A percentile compares a stretch with the other conserved stretches of the same genome.
These are phyloP conservation scores for Aspergillus saccharolyticus DNA, from an alignment of 495 filamentous ascomycete genomes.

Conservation along the genomic window DNA sequence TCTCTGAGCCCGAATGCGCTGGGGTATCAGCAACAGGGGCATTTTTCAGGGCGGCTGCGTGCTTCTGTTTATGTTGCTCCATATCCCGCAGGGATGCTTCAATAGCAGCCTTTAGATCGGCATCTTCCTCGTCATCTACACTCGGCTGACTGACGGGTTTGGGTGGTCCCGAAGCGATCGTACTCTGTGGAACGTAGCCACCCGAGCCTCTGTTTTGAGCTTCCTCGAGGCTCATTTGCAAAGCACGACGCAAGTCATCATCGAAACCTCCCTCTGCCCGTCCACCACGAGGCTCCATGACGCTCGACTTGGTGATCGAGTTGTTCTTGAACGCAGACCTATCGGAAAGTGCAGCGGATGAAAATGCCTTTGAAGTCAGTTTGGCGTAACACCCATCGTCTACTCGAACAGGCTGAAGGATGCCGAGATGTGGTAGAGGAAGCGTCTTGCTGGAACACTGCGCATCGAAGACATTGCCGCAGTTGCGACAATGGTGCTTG, in stretches of 20 bases:
- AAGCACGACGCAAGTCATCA: constrained; percentile 84
- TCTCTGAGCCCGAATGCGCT: constrained; percentile 21
- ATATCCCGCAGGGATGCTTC: constrained; percentile 95
- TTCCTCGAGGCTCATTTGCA: constrained; percentile 96
- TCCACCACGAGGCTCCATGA: constrained; percentile 86
- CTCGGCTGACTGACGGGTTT: constrained; percentile 12
- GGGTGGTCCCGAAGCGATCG: constrained; percentile 31
- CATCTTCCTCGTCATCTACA: constrained; percentile 60
- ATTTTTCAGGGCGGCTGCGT: constrained; percentile 74
- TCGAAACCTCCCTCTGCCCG: constrained; percentile 86
- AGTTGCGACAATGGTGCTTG: constrained; percentile 97
- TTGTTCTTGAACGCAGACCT: constrained; percentile 47
- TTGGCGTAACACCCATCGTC: constrained; percentile 94
- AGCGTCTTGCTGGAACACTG: constrained; percentile 87
- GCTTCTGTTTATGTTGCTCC: constrained; percentile 94
- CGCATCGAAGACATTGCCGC: constrained; percentile 92
- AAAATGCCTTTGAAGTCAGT: constrained; percentile 64
- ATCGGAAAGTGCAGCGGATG: constrained; percentile 39
- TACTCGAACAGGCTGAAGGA: constrained; percentile 86
- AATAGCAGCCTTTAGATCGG: constrained; percentile 92
- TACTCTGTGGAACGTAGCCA: constrained; percentile 65
- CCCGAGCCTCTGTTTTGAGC: constrained; percentile 67
- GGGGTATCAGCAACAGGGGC: constrained; percentile 35
- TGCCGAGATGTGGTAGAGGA: constrained; percentile 87
- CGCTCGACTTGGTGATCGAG: constrained; percentile 48